phyloP scores from a whole-genome alignment of 306 rosid genomes.

The Datisca glomerata region DNA sequence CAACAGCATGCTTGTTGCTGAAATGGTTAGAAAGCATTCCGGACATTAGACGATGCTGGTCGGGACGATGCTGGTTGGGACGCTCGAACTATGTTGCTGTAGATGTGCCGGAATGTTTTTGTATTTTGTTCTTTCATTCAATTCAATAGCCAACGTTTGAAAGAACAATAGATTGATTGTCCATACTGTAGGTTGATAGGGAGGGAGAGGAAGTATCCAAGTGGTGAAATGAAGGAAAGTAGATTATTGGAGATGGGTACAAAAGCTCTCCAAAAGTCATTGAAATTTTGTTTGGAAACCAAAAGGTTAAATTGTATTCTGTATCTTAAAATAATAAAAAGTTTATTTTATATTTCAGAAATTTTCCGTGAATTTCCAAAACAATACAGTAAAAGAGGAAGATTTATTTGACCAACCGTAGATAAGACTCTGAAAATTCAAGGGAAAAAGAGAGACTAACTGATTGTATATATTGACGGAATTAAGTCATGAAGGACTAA shows the following conservation, averaged over 20 bases:
- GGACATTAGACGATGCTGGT: too few species aligned
- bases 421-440: too few species aligned
- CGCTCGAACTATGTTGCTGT: slow-evolving; percentile 4
- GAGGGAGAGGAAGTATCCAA: slow-evolving; percentile 11
- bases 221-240: slow-evolving; percentile 2
- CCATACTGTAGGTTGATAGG: slow-evolving; percentile 42
- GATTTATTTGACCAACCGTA: too few species aligned
- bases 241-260: slow-evolving; percentile 2
- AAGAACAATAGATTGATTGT: slow-evolving; percentile 19
- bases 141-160: slow-evolving; percentile 1
- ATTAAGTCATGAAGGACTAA: background rate
- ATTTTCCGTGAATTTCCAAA: too few species aligned
- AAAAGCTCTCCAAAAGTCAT: slow-evolving; percentile 3
- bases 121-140: slow-evolving; percentile 12
- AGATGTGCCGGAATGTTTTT: slow-evolving; percentile 25
- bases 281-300: too few species aligned
- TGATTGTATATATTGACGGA: background rate
- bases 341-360: too few species aligned
- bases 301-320: background rate
- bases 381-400: too few species aligned
- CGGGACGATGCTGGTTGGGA: slow-evolving; percentile 14
- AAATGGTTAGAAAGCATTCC: slow-evolving; percentile 7
- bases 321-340: too few species aligned
- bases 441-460: background rate
- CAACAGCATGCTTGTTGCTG: slow-evolving; percentile 17